Evolutionary conservation across 2,329 filamentous ascomycete species (phyloP).

Genomic region (Arthrobotrys megalospora): DNA sequence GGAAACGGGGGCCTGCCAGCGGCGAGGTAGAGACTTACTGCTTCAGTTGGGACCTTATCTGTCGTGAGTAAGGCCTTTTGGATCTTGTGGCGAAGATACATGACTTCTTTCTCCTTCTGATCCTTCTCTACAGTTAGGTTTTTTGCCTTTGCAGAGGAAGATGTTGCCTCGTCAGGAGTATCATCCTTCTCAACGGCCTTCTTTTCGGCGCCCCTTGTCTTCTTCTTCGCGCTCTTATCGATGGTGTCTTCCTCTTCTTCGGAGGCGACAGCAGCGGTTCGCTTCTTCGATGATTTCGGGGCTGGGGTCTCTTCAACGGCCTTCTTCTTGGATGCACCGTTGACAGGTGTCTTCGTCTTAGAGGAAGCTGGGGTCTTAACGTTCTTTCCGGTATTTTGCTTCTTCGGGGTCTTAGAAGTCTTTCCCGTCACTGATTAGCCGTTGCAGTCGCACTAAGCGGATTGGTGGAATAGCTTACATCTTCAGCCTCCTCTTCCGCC

Average conservation of each 20-base stretch:
- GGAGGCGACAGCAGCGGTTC: conserved; percentile 52
- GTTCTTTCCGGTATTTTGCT: conserved; percentile 69
- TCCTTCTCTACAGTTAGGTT: conserved; percentile 72
- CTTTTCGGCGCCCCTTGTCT: conserved; percentile 66
- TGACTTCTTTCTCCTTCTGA: conserved; percentile 79
- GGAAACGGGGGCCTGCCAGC: conserved; percentile 65
- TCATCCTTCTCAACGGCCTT: conserved; percentile 52
- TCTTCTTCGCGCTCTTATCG: conserved; percentile 67
- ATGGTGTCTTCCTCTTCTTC: conserved; percentile 50
- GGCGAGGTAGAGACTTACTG: conserved; percentile 67
- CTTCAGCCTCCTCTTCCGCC: conserved; percentile 80
- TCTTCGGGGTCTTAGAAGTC: conserved; percentile 79
- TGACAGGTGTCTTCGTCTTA: conserved; percentile 65
- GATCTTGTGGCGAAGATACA: conserved; percentile 93
- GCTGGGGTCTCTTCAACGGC: conserved; percentile 67
- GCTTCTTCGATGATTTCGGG: conserved; percentile 64
- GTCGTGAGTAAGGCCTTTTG: conserved; percentile 93
- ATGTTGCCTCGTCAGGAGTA: conserved; percentile 39
- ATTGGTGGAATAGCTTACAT: conserved; percentile 70
- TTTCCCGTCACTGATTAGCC: conserved; percentile 72
- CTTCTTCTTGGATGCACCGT: conserved; percentile 68
- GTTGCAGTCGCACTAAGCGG: neutral
- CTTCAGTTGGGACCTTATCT: conserved; percentile 86
- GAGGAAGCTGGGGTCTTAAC: conserved; percentile 65
- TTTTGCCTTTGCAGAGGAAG: conserved; percentile 46